Conservation (phyloP, 1,284 basidiomycete genomes). For the Puccinia hordei region DNA sequence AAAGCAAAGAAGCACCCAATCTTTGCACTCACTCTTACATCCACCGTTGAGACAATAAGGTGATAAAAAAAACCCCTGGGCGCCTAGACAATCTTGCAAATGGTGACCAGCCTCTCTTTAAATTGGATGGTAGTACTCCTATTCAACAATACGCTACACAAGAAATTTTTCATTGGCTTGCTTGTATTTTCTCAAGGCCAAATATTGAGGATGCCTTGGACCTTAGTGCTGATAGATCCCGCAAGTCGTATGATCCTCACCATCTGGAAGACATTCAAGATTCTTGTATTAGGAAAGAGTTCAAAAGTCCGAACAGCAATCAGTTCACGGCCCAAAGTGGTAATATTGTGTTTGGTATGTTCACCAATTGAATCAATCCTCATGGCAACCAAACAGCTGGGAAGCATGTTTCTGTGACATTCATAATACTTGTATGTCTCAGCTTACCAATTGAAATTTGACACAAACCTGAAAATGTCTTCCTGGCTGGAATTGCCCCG, state of each 20-base stretch:
- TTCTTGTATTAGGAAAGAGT: conserved; percentile 25
- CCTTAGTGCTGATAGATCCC: neutral
- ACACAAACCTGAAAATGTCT: conserved; percentile 60
- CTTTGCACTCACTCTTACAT: conserved; percentile 7
- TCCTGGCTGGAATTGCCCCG: conserved; percentile 53
- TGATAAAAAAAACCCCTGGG: neutral
- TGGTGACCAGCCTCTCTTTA: conserved; percentile 20
- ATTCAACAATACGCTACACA: conserved; percentile 26
- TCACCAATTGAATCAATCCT: conserved; percentile 21
- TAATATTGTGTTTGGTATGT: conserved; percentile 23
- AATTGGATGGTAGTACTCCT: neutral
- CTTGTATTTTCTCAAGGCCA: conserved; percentile 13
- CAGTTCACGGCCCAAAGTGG: neutral
- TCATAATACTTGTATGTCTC: conserved; percentile 27
- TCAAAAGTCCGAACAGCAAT: neutral
- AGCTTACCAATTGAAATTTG: conserved; percentile 57
- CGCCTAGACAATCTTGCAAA: too few species aligned
- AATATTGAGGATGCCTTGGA: conserved; percentile 13
- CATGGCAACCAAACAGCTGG: conserved; percentile 5
- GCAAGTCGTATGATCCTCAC: neutral
- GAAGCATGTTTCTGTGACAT: conserved; percentile 17
- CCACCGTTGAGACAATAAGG: neutral
- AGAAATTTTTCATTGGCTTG: conserved; percentile 28
- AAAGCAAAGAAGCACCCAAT: neutral
- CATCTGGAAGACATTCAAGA: conserved; percentile 6